Conservation (phyloP, 106 monocot genomes). For the Vanilla planifolia region DNA sequence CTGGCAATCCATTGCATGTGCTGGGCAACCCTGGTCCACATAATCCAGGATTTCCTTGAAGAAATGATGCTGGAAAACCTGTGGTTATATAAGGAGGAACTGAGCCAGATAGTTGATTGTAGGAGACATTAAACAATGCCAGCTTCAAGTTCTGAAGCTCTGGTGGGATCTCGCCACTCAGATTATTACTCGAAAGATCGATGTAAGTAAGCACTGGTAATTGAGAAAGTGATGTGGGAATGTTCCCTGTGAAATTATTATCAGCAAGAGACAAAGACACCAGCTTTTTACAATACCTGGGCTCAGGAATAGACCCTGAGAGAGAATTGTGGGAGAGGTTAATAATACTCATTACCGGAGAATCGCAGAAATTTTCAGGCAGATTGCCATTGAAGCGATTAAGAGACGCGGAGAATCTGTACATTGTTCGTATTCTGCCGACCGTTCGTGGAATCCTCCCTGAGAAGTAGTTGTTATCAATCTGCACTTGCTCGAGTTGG, state of each 20-base stretch:
- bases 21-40: constrained; percentile 71
- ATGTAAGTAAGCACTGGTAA: constrained; percentile 71
- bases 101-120: constrained; percentile 50
- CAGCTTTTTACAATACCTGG: constrained; percentile 44
- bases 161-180: constrained; percentile 55
- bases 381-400: constrained; percentile 44
- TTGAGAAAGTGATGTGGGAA: constrained; percentile 41
- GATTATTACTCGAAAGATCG: constrained; percentile 60
- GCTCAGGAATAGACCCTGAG: constrained; percentile 46
- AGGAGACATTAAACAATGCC: constrained; percentile 73
- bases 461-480: constrained; percentile 60
- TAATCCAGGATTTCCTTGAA: constrained; percentile 64
- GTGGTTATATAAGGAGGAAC: constrained; percentile 39
- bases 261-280: constrained; percentile 56
- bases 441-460: constrained; percentile 45
- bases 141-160: constrained; percentile 64
- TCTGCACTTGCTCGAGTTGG: constrained; percentile 63
- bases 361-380: constrained; percentile 56
- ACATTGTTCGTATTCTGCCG: constrained; percentile 40
- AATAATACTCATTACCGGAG: constrained; percentile 56
- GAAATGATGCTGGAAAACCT: constrained; percentile 58
- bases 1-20: constrained; percentile 8
- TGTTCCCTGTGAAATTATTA: constrained; percentile 52
- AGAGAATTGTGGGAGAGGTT: constrained; percentile 64
- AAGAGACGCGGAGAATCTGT: constrained; percentile 55